Base-by-base conservation (phyloP, 192 early-diverging fungal genomes). In the Coemansia sp. region DNA sequence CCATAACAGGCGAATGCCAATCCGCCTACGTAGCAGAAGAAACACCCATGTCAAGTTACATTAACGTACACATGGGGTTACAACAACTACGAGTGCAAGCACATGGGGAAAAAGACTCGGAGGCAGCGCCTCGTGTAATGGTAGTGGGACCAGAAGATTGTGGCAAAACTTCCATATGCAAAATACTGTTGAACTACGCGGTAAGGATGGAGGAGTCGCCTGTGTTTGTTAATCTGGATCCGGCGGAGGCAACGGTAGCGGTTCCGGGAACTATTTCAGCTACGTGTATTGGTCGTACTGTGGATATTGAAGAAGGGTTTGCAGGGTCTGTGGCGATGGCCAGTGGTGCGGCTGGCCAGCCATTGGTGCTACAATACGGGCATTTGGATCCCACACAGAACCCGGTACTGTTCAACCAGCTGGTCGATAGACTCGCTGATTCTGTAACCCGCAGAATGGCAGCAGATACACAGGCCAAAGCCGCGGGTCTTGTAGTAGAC, bases 11-110 rank as follows among this genome's bases (percentile, higher is more conserved):
- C 58, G 69, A 78, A 18, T 91, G 87, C 68, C 84, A 87, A 25
- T 90, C 91, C 3, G 92, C 92, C 58, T 97, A 96, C 64, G 86
- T 91, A 2, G 96, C 94, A 0, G 93, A 87, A n/a, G 97, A 99
- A 72, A 98, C 97, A 4, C 94, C 96, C 12, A 98, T 99, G 97
- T 77, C 82, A 30, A 86, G 86, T 40, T 94, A 92, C 69, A 80
- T 96, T 42, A 97, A 96, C 67, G 83, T 90, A 2, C 97, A 99
- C 68, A 71, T 93, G 49, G 93, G 94, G 0, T 75, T 98, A 17
- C 92, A 96, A 66, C 90, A 93, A 67, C 67, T 87, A 20, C 86
- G 95, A 18, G 66, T 57, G 20, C 62, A 55, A 38, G 78, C 78
- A 16, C 73, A 59, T 30, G 49, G 22, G 25, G 64, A 45, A 45